These are phyloP conservation scores for Solanum bulbocastanum DNA, from an alignment of 257 asterid species.

Conservation along the genomic window DNA sequence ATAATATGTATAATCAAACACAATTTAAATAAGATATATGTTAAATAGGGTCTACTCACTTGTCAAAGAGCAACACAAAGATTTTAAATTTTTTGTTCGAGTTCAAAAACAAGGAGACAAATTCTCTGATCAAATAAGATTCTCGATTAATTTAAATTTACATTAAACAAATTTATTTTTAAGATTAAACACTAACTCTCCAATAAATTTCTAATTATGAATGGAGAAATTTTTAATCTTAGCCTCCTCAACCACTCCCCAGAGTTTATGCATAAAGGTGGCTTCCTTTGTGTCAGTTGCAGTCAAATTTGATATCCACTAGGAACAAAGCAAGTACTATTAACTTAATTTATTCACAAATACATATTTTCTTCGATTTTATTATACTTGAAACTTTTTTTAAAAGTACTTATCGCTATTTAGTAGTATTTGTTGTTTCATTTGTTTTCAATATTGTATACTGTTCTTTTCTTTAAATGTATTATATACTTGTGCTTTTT, in stretches of 20 bases:
- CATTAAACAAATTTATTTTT: neutral
- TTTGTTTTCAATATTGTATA: neutral
- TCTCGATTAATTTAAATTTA: neutral
- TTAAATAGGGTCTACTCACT: neutral
- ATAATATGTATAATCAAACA: no score
- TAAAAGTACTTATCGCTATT: neutral
- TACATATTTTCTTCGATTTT: neutral
- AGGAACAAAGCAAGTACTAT: neutral
- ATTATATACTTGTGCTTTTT: accelerated
- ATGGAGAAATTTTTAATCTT: neutral
- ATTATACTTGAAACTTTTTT: neutral
- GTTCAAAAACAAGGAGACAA: neutral
- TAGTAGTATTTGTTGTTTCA: neutral
- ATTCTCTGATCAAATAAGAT: neutral
- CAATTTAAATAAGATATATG: neutral
- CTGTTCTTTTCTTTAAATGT: no score
- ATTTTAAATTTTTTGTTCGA: neutral
- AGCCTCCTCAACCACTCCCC: neutral
- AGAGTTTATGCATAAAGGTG: neutral
- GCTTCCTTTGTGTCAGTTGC: neutral
- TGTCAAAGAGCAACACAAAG: neutral
- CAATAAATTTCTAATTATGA: neutral
- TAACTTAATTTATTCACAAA: neutral
- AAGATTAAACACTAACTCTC: neutral
- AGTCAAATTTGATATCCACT: neutral